phyloP scores from a whole-genome alignment of 345 rosid genomes.

The Kernera saxatilis region DNA sequence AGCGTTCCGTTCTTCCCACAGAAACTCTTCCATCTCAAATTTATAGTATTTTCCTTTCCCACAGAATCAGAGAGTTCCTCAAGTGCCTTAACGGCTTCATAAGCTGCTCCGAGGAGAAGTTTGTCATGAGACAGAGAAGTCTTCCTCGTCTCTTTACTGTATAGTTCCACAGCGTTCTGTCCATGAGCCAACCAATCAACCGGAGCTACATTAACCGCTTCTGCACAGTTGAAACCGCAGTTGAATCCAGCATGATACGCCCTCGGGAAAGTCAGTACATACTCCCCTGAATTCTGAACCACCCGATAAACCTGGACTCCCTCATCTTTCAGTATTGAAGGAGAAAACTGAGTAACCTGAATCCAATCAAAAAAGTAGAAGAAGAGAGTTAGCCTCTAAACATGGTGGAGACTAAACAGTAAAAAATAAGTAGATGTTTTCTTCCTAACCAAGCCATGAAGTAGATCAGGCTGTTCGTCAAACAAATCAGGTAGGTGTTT shows the following conservation, averaged over 20 bases:
- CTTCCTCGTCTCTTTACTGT: conserved; percentile 70
- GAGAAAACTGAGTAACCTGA: conserved; percentile 94
- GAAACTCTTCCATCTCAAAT: conserved; percentile 59
- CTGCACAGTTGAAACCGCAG: conserved; percentile 98
- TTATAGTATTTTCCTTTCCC: conserved; percentile 47
- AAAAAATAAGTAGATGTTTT: background rate
- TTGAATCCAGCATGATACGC: conserved; percentile 98
- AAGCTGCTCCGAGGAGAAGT: conserved; percentile 65
- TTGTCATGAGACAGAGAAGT: conserved; percentile 95
- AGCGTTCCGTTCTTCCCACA: conserved; percentile 88
- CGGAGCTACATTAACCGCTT: conserved; percentile 98
- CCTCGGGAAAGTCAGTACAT: conserved; percentile 89
- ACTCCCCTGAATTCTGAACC: conserved; percentile 82
- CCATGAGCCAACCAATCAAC: conserved; percentile 95
- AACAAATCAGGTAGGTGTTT: conserved; percentile 84
- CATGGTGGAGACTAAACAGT: background rate
- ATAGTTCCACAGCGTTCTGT: conserved; percentile 85
- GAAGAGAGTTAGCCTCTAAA: background rate
- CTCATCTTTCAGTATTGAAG: conserved; percentile 76
- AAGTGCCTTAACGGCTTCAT: conserved; percentile 57
- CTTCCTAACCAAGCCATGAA: conserved; percentile 68
- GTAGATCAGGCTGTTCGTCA: conserved; percentile 80
- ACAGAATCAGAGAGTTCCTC: conserved; percentile 43
- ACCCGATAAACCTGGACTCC: conserved; percentile 74
- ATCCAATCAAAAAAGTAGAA: conserved; percentile 4